Conservation (phyloP, 1,284 basidiomycete species). For the Mrakiaceae sp. region DNA sequence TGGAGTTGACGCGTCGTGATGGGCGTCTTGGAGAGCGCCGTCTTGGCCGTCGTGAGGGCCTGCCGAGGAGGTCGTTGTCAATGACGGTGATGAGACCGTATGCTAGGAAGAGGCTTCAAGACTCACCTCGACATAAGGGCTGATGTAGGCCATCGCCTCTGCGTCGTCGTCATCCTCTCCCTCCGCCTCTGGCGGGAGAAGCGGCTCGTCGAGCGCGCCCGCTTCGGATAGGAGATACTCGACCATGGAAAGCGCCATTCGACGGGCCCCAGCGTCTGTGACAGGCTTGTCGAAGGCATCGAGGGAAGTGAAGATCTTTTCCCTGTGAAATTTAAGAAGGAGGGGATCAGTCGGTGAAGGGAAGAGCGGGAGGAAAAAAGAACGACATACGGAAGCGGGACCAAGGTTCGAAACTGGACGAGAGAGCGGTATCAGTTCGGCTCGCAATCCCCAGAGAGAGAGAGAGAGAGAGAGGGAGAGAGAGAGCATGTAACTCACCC, state of each 20-base stretch:
- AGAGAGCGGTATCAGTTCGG: neutral
- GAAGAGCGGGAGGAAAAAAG: neutral
- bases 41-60: too few relatives aligned
- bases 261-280: neutral
- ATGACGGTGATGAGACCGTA: too few relatives aligned
- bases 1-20: too few relatives aligned
- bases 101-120: too few relatives aligned
- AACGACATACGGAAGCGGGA: neutral
- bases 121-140: too few relatives aligned
- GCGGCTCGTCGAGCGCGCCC: too few relatives aligned
- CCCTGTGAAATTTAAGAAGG: neutral
- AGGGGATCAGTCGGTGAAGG: neutral
- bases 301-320: neutral
- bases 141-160: too few relatives aligned
- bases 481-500: neutral
- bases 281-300: slow-evolving; percentile 3
- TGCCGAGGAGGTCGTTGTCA: too few relatives aligned
- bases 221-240: neutral
- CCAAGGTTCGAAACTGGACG: neutral
- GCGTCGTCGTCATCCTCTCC: too few relatives aligned
- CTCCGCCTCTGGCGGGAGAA: too few relatives aligned
- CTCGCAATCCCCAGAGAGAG: neutral
- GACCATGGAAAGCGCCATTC: slow-evolving; percentile 3
- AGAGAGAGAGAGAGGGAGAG: too few relatives aligned
- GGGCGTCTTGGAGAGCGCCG: too few relatives aligned